Evolutionary conservation across 768 basidiomycete species (phyloP), one percentile per base, ranked within the genome.

Genomic region (Clitopilus hobsonii): DNA sequence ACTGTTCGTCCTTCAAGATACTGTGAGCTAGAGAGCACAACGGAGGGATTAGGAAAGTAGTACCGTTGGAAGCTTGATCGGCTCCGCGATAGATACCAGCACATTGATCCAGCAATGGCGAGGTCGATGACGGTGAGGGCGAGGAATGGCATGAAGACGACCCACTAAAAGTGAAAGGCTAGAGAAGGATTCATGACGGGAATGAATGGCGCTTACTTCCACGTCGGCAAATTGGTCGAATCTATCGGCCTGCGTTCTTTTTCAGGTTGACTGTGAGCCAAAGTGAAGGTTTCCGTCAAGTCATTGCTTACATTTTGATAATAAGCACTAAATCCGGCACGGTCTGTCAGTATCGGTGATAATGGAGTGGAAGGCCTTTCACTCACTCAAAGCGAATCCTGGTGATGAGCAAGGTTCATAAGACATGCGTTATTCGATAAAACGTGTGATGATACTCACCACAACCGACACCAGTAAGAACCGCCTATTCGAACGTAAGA

Each of bases 61-160:
- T n/a, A 57, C 56, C 30, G 25, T 7, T 30, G 22, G 32, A 56
- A 50, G 10, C 50, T 45, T 18, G 56, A 38, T 30, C 57, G 32
- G 18, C 57, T 58, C 13, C 36, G 49, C 27, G 58, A 54, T 3
- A 62, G 50, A 49, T 56, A 62, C 38, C 53, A 58, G 36, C 59
- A 62, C 47, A 62, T 60, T 18, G 52, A 26, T 4, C n/a, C 54
- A 8, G 61, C 59, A 30, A 62, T 62, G 16, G 56, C 50, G 38
- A 62, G 16, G 32, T 62, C 61, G 18, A 58, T 57, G 5, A 38
- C 29, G 13, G 61, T 62, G 16, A 57, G 54, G 22, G 52, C 47
- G 24, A 54, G 48, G 54, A 62, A 62, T 11, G 59, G 56, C 1
- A 53, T 30, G 32, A 58, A 62, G 11, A 62, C 52, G 5, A 49